Evolutionary conservation across 805 yeast genomes (phyloP), one percentile per base, ranked within the genome.

Genomic region (Saccharomycopsis javanensis): DNA sequence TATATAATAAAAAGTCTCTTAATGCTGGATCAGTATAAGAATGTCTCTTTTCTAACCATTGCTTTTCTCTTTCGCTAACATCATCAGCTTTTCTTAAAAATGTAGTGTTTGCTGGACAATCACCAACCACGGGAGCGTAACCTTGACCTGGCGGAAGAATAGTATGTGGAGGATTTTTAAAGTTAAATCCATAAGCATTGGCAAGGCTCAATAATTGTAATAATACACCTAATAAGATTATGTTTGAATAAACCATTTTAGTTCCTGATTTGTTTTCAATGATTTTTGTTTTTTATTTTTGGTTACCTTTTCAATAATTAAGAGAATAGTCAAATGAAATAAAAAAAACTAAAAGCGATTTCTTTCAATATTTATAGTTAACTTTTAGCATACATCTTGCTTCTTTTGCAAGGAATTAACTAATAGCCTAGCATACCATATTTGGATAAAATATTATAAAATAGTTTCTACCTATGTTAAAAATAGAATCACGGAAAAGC

Each of bases 91-190:
- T 70, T 65, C 90, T 75, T 1, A 75, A 66, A 5, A 74, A 62
- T 18, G 20, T 27, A 16, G 31, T 50, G 30, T 25, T 37, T 1
- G 67, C 52, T 57, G 82, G 86, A 68, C 88, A 83, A 2, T 73
- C 70, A 5, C 81, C 78, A 13, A 69, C 67, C 0, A 79, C 83
- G 1, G 88, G 88, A 1, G 83, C 84, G 61, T 83, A 51, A 5
- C 54, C 54, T 28, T 50, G 34, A 33, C 37, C 54, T 13, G 37
- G 20, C n/a, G 45, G 30, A 83, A 1, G 79, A 72, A 57, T 78
- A n/a, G 5, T 7, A 33, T 74, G 0, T 34, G 54, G 37, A 33
- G n/a, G 16, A 11, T 33, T 18, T n/a, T 33, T 20, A 20, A 42
- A 42, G 5, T 13, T 42, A 20, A 42, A 42, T n/a, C 48, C 48